Base-by-base conservation (phyloP, 1,139 yeast species). In the Taphrina betulina region DNA sequence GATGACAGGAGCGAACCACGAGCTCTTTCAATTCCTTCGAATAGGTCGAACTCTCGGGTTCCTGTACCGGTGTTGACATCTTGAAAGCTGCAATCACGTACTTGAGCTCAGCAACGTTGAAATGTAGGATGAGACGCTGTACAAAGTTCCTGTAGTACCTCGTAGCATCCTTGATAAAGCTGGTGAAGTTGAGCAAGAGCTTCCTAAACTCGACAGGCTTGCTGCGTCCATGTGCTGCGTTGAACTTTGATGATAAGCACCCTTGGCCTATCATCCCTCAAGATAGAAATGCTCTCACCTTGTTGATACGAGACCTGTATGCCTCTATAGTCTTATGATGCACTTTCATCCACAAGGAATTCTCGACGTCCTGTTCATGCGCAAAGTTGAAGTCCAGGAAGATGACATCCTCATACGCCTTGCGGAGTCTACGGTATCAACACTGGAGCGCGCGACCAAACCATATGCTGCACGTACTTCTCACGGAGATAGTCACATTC, bases 321-420 rank as follows among this genome's bases (percentile, higher is more conserved):
- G 52, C 53, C 17, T 59, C 61, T 24, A 60, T 60, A n/a, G 60
- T 37, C 33, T 55, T 60, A 33, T 61, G 42, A 38, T 60, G 60
- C 7, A 40, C 57, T 35, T 53, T 43, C 36, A 48, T 50, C 63
- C 63, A 61, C 5, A 61, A 38, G 1, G 40, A 42, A 14, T 38
- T 29, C 31, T 61, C 63, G 12, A 61, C 45, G n/a, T 60, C 60
- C 3, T 53, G 53, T 26, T 48, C 46, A 12, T 33, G 53, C 1
- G 62, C 63, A 12, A 34, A 57, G 22, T 26, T 17, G 16, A 59
- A 33, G 52, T 60, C 62, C 2, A 53, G 36, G 26, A 61, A 37
- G 17, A 56, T 51, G 19, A 33, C 45, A 33, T 40, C 34, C 37
- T 53, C 57, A 5, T 55, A 58, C 2, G 53, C 51, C 14, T 58